phyloP scores from a whole-genome alignment of 768 basidiomycete species.

The Termitomyces sp. region DNA sequence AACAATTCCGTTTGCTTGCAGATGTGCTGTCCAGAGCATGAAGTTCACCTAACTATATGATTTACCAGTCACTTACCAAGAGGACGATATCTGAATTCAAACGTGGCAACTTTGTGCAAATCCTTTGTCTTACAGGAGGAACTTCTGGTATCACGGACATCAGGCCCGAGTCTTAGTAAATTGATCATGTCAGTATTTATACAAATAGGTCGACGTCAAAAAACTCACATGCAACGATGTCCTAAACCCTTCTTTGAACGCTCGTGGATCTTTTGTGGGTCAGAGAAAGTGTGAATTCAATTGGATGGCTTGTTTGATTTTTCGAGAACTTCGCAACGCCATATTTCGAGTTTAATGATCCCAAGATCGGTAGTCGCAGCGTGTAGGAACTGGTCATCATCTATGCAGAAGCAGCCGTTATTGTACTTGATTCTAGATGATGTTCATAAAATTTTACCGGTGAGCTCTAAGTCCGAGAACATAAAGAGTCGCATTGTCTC shows the following conservation, averaged over 20 bases:
- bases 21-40: constrained; percentile 1
- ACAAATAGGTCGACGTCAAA: no score
- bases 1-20: constrained; percentile 15
- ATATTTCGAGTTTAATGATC: constrained; percentile 12
- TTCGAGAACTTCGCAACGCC: neutral
- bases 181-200: neutral
- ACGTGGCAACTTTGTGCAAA: neutral
- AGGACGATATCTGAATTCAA: constrained; percentile 17
- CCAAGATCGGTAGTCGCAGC: constrained; percentile 8
- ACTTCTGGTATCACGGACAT: neutral
- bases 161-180: neutral
- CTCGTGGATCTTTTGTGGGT: constrained; percentile 14
- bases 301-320: neutral
- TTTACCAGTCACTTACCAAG: constrained; percentile 5
- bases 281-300: neutral
- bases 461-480: constrained; percentile 18
- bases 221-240: constrained; percentile 11
- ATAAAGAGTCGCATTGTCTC: constrained; percentile 12
- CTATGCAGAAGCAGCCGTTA: neutral
- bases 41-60: neutral
- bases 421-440: no score
- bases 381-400: constrained; percentile 17
- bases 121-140: neutral
- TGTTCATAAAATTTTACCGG: constrained; percentile 3
- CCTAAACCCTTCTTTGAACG: constrained; percentile 14